Conservation (phyloP, 78 protist genomes). For the Cyanophora paradoxa region DNA sequence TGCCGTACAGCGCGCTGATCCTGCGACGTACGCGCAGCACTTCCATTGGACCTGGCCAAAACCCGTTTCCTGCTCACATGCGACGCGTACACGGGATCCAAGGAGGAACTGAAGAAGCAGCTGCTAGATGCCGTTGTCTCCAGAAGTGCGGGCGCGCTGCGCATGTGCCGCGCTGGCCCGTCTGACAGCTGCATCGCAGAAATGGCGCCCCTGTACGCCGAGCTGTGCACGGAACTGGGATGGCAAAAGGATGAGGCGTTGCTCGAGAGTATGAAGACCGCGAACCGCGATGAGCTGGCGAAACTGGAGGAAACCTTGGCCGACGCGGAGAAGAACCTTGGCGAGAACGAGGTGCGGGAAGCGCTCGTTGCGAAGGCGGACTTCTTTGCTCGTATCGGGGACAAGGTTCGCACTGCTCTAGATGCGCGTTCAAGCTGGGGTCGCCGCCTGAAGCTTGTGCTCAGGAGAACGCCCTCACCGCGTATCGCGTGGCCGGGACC, state of each 20-base stretch:
- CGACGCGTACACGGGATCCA: no score
- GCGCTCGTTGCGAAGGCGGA: constrained; percentile 65
- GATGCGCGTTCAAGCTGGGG: not conserved
- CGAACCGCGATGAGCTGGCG: constrained; percentile 38
- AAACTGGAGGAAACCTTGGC: constrained; percentile 54
- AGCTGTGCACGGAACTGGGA: constrained; percentile 42
- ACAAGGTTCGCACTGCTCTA: constrained; percentile 56
- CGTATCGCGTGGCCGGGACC: constrained; percentile 45
- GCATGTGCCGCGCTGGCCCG: no score
- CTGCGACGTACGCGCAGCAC: no score
- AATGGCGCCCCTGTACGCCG: constrained; percentile 68
- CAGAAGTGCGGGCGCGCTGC: no score
- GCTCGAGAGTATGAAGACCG: constrained; percentile 17
- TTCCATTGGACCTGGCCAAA: no score
- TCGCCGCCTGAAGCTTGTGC: not conserved
- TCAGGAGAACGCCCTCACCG: constrained; percentile 53
- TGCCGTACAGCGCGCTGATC: no score
- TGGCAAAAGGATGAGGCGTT: constrained; percentile 44
- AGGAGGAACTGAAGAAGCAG: no score
- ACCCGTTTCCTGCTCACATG: no score
- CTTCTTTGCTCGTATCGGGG: constrained; percentile 72
- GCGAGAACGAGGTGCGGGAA: constrained; percentile 92
- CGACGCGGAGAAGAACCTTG: constrained; percentile 82
- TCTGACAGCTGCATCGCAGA: constrained; percentile 27
- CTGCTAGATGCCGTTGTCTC: no score